Percentiles rank a stretch among this genome's conserved stretches.
Evolutionary conservation across 345 rosid species (phyloP).

Genomic region (Citrus reticulata): DNA sequence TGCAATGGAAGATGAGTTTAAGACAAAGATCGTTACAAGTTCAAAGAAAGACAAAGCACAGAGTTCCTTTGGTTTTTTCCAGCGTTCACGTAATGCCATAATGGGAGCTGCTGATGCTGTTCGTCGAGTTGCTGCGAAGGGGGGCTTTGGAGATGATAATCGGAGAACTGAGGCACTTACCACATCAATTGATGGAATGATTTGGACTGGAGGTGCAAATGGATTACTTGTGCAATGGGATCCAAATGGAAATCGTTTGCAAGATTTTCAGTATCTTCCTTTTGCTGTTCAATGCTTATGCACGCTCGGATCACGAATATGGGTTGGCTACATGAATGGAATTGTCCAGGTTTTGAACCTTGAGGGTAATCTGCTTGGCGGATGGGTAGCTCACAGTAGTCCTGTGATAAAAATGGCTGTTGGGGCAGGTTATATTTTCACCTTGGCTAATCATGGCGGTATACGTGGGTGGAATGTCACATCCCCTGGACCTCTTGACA

Average conservation of each 20-base stretch:
- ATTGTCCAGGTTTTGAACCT: slow-evolving; percentile 63
- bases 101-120: slow-evolving; percentile 99
- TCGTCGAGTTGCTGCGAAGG: slow-evolving; percentile 81
- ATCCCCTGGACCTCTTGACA: slow-evolving; percentile 73
- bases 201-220: slow-evolving; percentile 84
- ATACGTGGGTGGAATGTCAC: slow-evolving; percentile 78
- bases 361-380: slow-evolving; percentile 61
- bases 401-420: slow-evolving; percentile 61
- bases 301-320: slow-evolving; percentile 53
- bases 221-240: slow-evolving; percentile 87
- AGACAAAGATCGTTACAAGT: slow-evolving; percentile 43
- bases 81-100: slow-evolving; percentile 87
- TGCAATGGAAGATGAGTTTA: slow-evolving; percentile 59
- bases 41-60: slow-evolving; percentile 72
- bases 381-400: slow-evolving; percentile 74
- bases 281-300: slow-evolving; percentile 61
- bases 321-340: slow-evolving; percentile 70
- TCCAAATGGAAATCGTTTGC: slow-evolving; percentile 73
- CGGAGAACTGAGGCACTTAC: slow-evolving; percentile 75
- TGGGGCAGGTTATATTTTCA: slow-evolving; percentile 63
- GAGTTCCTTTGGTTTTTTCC: slow-evolving; percentile 73
- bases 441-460: slow-evolving; percentile 79
- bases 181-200: slow-evolving; percentile 56
- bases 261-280: slow-evolving; percentile 53
- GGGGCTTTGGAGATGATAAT: slow-evolving; percentile 79